Conservation (phyloP, 345 rosid species). For the Cardamine resedifolia region DNA sequence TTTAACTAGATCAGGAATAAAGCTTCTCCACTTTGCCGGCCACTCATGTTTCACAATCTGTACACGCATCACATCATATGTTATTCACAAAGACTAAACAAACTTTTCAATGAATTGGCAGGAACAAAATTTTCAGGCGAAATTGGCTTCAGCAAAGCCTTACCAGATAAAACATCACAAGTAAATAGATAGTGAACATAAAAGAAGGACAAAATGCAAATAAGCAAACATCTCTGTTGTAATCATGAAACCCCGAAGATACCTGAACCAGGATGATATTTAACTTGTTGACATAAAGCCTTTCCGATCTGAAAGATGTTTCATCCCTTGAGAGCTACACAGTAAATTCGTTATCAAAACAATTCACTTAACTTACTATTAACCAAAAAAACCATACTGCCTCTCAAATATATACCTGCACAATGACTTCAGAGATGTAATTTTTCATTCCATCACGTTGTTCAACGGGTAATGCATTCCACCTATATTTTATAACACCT, state of each 20-base stretch:
- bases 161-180: slow-evolving; percentile 16
- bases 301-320: slow-evolving; percentile 74
- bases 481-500: slow-evolving; percentile 94
- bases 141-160: slow-evolving; percentile 12
- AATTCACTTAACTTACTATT: background rate
- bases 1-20: slow-evolving; percentile 91
- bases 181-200: slow-evolving; percentile 9
- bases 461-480: slow-evolving; percentile 94
- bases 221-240: background rate
- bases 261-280: slow-evolving; percentile 96
- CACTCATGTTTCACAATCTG: slow-evolving; percentile 98
- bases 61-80: slow-evolving; percentile 2
- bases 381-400: background rate
- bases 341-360: slow-evolving; percentile 2
- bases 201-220: background rate
- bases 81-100: slow-evolving; percentile 7
- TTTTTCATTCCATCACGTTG: slow-evolving; percentile 99
- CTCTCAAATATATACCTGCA: slow-evolving; percentile 55
- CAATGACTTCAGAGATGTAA: slow-evolving; percentile 96
- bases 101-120: background rate
- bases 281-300: slow-evolving; percentile 93
- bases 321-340: slow-evolving; percentile 82
- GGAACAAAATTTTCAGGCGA: background rate
- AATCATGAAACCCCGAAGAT: slow-evolving; percentile 9
- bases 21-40: slow-evolving; percentile 95